Base-by-base conservation (phyloP, 768 basidiomycete species). In the Serendipita sp. region DNA sequence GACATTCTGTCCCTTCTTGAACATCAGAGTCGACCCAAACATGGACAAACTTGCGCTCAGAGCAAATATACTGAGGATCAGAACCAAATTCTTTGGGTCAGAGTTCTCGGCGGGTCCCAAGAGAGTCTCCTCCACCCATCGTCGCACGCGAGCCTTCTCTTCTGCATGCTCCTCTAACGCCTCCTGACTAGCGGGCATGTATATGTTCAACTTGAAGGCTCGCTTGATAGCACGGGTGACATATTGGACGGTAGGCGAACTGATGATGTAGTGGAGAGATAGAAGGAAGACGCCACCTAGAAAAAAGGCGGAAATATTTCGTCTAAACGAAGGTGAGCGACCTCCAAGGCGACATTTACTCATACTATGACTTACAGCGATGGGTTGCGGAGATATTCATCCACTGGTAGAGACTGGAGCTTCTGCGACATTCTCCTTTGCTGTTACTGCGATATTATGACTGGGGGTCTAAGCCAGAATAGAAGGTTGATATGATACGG, bases 271-370 rank as follows among this genome's bases (percentile, higher is more conserved):
- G 17, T 50, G 22, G 26, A 44, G 17, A 22, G 62, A 26, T n/a
- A 62, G 41, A 26, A 62, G 62, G 34, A 62, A 62, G 22, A 42
- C 30, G 26, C 62, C 43, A 20, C 62, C 62, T 17, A 62, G 45
- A 31, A 62, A 62, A 45, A 62, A 62, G 5, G 43, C 62, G 33
- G 43, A 33, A 7, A 62, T 33, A 45, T 31, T 33, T 16, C 62
- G 17, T 33, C 62, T 62, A 22, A 16, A 42, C 45, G 62, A 33
- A 11, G 4, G 17, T 45, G 42, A 14, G 26, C 26, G 31, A 24
- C 31, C 20, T 26, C 17, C 11, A 45, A 28, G 44, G 38, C 16
- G 3, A 43, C 28, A 11, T 43, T 7, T 22, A n/a, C 17, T 5
- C 16, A 16, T 2, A 61, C 2, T 4, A 14, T 41, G n/a, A 62